Evolutionary conservation across 257 asterid species (phyloP), one percentile per base, ranked within the genome.

Genomic region (Gentiana straminea): DNA sequence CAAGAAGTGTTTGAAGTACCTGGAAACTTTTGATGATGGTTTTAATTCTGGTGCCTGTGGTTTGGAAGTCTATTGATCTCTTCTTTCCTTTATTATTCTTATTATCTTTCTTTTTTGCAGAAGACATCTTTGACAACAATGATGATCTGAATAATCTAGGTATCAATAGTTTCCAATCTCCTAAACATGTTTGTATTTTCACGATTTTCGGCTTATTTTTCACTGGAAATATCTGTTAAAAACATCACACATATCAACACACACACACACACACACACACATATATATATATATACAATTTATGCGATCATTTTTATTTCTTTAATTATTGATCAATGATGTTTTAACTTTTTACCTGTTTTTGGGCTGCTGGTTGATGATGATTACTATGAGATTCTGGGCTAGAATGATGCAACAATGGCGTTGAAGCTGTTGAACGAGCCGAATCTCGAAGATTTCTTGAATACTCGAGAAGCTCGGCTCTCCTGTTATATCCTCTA

Each of bases 381-480:
- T 54, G 9, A 5, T 41, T 41, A 41, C 5, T 7, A 12, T 41
- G 33, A 57, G 62, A 11, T 24, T 36, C 62, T 57, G 62, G 52
- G 3, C 13, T 32, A 6, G 52, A 10, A 46, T 51, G 62, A 38
- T 51, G 62, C 8, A 58, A 53, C n/a, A 60, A 8, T 33, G 45
- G 51, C 34, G 72, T 46, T 13, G 73, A 68, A 1, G 65, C 49
- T 4, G 54, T 48, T 4, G 73, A 54, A 33, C 13, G 64, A 45
- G 67, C 59, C 8, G 76, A 59, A 44, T 70, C 68, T 52, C 84
- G 73, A 15, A 79, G 78, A 46, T 68, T 59, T 52, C 75, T 79
- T 0, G 86, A 57, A 51, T 82, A 74, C 0, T 74, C 77, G 8
- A 79, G 79, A 70, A 79, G 82, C 52, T 77, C 72, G 7, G 81